A percentile compares a stretch with the other conserved stretches of the same genome.
Evolutionary conservation across 2,329 filamentous ascomycete species (phyloP).

Genomic region (Coniochaeta prunicola): DNA sequence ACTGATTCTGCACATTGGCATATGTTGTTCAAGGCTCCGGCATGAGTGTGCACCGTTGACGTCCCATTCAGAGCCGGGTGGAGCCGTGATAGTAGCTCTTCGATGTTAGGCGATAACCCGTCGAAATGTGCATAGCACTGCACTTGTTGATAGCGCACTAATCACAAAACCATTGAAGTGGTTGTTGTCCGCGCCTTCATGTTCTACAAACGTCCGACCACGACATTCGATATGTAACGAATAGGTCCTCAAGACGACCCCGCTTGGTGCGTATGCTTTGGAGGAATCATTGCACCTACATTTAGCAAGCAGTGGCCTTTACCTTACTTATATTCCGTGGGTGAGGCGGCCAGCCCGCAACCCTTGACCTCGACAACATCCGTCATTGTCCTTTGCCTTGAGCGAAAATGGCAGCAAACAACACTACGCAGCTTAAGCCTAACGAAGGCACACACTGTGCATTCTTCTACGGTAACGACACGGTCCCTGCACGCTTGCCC

Average conservation of each 20-base stretch:
- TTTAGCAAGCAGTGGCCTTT: too few species aligned
- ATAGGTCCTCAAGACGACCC: neutral
- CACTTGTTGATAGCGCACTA: neutral
- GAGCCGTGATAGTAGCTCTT: neutral
- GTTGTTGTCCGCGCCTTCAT: neutral
- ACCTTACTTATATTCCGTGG: too few species aligned
- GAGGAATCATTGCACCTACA: neutral
- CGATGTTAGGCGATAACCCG: neutral
- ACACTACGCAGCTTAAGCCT: neutral
- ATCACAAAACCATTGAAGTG: neutral
- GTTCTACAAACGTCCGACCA: neutral
- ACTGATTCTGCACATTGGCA: neutral
- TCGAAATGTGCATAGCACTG: neutral
- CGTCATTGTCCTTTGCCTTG: too few species aligned
- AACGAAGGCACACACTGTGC: slow-evolving; percentile 25
- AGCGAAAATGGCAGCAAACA: neutral
- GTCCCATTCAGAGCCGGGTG: neutral
- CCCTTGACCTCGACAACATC: too few species aligned
- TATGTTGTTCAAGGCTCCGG: neutral
- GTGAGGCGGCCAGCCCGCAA: too few species aligned
- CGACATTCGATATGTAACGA: neutral
- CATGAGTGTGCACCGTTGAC: neutral
- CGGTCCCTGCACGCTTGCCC: neutral
- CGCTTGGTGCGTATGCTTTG: neutral
- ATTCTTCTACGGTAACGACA: slow-evolving; percentile 48